Evolutionary conservation across 2,329 filamentous ascomycete genomes (phyloP).

Genomic region (Fusarium irregulare): DNA sequence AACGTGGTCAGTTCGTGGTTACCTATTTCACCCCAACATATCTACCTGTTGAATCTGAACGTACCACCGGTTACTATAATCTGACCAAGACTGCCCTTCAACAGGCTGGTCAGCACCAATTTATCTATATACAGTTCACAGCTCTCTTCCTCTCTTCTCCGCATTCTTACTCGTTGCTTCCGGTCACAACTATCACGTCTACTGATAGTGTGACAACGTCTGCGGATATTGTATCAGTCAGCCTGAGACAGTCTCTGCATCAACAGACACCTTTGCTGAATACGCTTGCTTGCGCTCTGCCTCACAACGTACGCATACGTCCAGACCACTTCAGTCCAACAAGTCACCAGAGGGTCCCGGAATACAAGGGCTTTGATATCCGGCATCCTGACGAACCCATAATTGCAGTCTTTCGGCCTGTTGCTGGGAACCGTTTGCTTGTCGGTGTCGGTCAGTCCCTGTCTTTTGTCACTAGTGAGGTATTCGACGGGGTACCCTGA

Average conservation of each 20-base stretch:
- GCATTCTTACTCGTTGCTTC: constrained; percentile 14
- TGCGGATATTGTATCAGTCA: constrained; percentile 38
- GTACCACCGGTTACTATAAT: constrained; percentile 4
- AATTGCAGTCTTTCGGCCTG: constrained; percentile 22
- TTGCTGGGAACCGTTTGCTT: constrained; percentile 21
- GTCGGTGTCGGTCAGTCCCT: constrained; percentile 34
- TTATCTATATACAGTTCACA: constrained; percentile 13
- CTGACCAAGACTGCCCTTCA: constrained; percentile 9
- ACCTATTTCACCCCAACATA: constrained; percentile 15
- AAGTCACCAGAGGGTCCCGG: constrained; percentile 4
- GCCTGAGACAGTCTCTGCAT: constrained; percentile 34
- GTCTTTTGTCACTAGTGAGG: constrained; percentile 24
- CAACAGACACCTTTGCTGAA: constrained; percentile 19
- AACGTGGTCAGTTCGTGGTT: constrained; percentile 25
- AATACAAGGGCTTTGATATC: constrained; percentile 27
- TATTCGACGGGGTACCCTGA: constrained; percentile 36
- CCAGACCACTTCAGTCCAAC: constrained; percentile 13
- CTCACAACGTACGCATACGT: constrained; percentile 33
- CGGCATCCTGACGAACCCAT: constrained; percentile 36
- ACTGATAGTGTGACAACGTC: constrained; percentile 37
- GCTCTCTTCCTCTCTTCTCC: neutral
- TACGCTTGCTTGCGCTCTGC: constrained; percentile 32
- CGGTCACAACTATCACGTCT: constrained; percentile 16
- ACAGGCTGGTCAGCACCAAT: constrained; percentile 11
- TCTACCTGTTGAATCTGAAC: constrained; percentile 13